Evolutionary conservation across 495 filamentous ascomycete species (phyloP).

Genomic region (Penicillium robsamsonii): DNA sequence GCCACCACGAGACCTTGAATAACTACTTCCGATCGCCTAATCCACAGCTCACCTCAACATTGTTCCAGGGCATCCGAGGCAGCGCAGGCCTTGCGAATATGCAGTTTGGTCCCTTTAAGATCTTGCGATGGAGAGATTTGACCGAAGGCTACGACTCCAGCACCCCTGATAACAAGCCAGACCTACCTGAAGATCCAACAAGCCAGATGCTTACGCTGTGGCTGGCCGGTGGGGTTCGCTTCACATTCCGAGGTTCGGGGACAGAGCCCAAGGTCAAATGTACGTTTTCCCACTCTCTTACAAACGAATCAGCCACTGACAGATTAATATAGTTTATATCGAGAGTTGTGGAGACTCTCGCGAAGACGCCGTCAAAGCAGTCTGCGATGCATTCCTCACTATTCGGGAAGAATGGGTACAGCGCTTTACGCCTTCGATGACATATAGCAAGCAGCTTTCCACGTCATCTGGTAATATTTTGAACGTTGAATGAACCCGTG

Average conservation of each 20-base stretch:
- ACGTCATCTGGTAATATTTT: slow-evolving; percentile 44
- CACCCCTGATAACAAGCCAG: slow-evolving; percentile 51
- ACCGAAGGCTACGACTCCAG: slow-evolving; percentile 64
- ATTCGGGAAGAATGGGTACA: slow-evolving; percentile 60
- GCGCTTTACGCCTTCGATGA: slow-evolving; percentile 42
- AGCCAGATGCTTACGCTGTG: slow-evolving; percentile 74
- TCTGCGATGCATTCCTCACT: slow-evolving; percentile 50
- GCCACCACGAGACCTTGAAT: slow-evolving; percentile 66
- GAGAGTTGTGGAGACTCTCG: slow-evolving; percentile 50
- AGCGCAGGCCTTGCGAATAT: slow-evolving; percentile 44
- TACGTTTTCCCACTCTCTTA: slow-evolving; percentile 26
- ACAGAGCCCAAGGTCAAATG: slow-evolving; percentile 70
- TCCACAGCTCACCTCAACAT: slow-evolving; percentile 45
- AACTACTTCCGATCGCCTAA: slow-evolving; percentile 65
- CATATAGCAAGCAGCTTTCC: slow-evolving; percentile 33
- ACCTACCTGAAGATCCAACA: slow-evolving; percentile 55
- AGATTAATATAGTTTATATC: slow-evolving; percentile 48
- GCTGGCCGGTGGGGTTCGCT: slow-evolving; percentile 56
- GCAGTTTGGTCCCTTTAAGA: slow-evolving; percentile 49
- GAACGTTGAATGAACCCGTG: slow-evolving; percentile 19
- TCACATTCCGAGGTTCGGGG: slow-evolving; percentile 66
- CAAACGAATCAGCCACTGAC: slow-evolving; percentile 4
- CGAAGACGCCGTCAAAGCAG: slow-evolving; percentile 49
- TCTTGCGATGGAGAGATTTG: slow-evolving; percentile 65
- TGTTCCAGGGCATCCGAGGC: slow-evolving; percentile 56